phyloP scores from a whole-genome alignment of 1,284 basidiomycete genomes.

The Trichosporon inkin region DNA sequence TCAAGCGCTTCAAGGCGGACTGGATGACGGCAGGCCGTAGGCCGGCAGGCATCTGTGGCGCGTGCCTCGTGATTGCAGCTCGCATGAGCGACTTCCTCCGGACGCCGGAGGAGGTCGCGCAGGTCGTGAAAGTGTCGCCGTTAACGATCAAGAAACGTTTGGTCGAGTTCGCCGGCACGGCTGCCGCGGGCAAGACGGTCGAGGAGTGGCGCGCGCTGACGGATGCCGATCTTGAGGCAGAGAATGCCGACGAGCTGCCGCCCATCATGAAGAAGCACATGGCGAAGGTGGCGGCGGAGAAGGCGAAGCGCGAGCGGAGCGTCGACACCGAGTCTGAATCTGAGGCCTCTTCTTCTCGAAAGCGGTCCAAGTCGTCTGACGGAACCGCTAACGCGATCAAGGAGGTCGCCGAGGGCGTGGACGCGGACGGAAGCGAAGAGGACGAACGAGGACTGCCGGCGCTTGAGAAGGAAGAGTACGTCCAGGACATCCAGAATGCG shows the following conservation, averaged over 20 bases:
- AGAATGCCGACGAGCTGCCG: slow-evolving; percentile 35
- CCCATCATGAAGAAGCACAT: slow-evolving; percentile 41
- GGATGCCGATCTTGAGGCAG: slow-evolving; percentile 54
- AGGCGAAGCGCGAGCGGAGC: slow-evolving; percentile 26
- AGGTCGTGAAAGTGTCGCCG: slow-evolving; percentile 97
- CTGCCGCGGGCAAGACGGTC: slow-evolving; percentile 77
- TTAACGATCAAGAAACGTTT: slow-evolving; percentile 87
- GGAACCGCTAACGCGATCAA: slow-evolving; percentile 9
- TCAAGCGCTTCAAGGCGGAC: slow-evolving; percentile 90
- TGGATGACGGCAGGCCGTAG: slow-evolving; percentile 96
- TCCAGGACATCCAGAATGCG: slow-evolving; percentile 17
- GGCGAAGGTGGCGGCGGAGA: slow-evolving; percentile 32
- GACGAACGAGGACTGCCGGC: slow-evolving; percentile 50
- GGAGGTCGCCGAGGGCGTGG: slow-evolving; percentile 2
- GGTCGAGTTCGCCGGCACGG: slow-evolving; percentile 91
- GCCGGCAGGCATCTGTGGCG: slow-evolving; percentile 96
- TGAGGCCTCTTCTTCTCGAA: neutral
- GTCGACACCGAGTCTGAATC: neutral
- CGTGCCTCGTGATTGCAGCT: slow-evolving; percentile 87
- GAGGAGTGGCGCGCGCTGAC: slow-evolving; percentile 86
- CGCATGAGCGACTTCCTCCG: slow-evolving; percentile 97
- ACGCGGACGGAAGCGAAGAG: slow-evolving; percentile 9
- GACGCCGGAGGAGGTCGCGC: slow-evolving; percentile 89
- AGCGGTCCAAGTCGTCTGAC: slow-evolving; percentile 1
- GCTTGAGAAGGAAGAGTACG: slow-evolving; percentile 45